Base-by-base conservation (phyloP, 2,329 filamentous ascomycete genomes). In the Monilinia aucupariae region DNA sequence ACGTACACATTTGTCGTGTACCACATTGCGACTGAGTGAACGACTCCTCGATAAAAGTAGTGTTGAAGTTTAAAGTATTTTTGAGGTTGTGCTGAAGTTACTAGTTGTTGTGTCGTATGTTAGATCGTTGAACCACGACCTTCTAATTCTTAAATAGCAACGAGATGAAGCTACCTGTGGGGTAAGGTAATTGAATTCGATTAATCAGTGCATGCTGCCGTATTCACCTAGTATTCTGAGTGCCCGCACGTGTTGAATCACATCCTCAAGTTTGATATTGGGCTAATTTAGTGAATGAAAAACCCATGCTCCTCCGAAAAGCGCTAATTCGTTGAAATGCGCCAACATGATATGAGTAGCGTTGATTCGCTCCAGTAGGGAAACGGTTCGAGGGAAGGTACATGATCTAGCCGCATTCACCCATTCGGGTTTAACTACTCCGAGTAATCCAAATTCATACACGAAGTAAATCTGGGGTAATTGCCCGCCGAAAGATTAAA, bases 1-100 rank as follows among this genome's bases (percentile, higher is more conserved):
- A 79, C 78, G 72, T 86, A 86, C 55, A 85, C 78, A 71, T 83
- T 85, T 64, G 68, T 78, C 30, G 75, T 74, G 68, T 70, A 66
- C 61, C 66, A 70, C 70, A 72, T 70, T 41, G 20, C 68, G 64
- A 64, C 20, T 20, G 54, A 58, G 54, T 58, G 54, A 58, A 58
- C 54, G 41, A 58, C 54, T 58, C 12, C 39, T 56, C 53, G 53
- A 55, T 45, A 20, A 27, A 20, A 52, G 48, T 39, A 25, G 9
- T 47, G 30, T 15, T 25, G 41, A 47, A 37, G 13, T 20, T 56
- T 32, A n/a, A 10, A 32, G 27, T 13, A 13, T n/a, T 45, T 13
- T 55, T 37, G 41, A 32, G 45, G 4, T 34, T 10, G 30, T 34
- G n/a, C 32, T 25, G 7, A 32, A 27, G 27, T 25, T 45, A 17